Conservation (phyloP, 129 eudicot genomes). For the Apium graveolens region DNA sequence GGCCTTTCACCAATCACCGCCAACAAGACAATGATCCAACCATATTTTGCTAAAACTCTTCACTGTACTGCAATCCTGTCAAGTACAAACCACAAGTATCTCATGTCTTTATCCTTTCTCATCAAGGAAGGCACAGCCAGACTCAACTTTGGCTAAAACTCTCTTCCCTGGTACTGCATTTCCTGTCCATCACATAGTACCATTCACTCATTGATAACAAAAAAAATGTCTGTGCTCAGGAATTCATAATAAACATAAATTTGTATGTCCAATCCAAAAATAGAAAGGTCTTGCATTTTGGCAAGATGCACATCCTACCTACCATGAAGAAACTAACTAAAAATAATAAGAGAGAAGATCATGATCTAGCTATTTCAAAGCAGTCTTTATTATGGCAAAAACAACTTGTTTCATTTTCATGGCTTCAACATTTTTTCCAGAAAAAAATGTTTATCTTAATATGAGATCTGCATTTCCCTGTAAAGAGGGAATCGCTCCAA, state of each 20-base stretch:
- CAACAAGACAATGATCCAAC: not conserved
- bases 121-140: not conserved
- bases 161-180: conserved; percentile 3
- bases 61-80: not conserved
- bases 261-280: not conserved
- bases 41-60: not conserved
- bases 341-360: not conserved
- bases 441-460: too few relatives aligned
- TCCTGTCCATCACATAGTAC: not conserved
- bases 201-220: not conserved
- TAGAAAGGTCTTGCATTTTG: not conserved
- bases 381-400: not conserved
- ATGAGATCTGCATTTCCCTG: not conserved
- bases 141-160: not conserved
- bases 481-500: not conserved
- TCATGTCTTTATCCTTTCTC: not conserved
- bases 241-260: not conserved
- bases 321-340: not conserved
- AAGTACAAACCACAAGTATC: not conserved
- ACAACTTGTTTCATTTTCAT: not conserved
- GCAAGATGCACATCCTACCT: not conserved
- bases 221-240: not conserved
- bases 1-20: not conserved
- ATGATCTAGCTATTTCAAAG: not conserved
- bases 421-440: not conserved